Base-by-base conservation (phyloP, 441 rosid species). In the Adansonia gregorii region DNA sequence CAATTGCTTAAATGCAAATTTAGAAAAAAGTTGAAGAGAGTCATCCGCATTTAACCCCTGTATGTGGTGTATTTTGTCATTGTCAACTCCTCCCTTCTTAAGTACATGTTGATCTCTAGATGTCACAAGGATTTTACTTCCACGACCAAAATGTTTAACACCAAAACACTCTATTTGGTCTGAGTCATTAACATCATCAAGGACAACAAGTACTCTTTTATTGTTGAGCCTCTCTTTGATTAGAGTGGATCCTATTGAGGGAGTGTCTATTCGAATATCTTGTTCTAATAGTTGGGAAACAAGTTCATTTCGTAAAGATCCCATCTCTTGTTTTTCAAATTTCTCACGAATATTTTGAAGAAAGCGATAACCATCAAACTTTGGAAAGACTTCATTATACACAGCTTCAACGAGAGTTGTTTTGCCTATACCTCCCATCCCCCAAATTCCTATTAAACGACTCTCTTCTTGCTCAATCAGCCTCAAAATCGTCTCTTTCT, bases 51-150 rank as follows among this genome's bases (percentile, higher is more conserved):
- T 61, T 31, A 55, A 60, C 9, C 63, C 64, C 60, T 19, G 22
- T 52, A 82, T 46, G 48, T 45, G 60, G 27, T 66, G 43, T 1
- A 76, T 82, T 52, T 68, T 55, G 56, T 85, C 77, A 11, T 68
- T 55, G 56, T 85, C 77, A 11, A 78, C 64, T 78, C 65, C 41
- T n/a, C 61, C 24, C 0, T 24, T 60, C 1, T 0, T 0, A n/a
- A 87, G 75, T 20, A 87, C 73, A 17, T 80, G 83, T n/a, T 71
- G 60, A 59, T 35, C 82, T 45, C 84, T 76, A 0, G 84, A 79
- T 63, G 87, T 84, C 76, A 86, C 63, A 61, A 85, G 73, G 49
- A 87, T 73, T 71, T 81, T 74, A 73, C 87, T 86, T 45, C 87
- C 83, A 9, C 4, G 11, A 67, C 82, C 84, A 69, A 85, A 78